phyloP scores from a whole-genome alignment of 2,329 filamentous ascomycete species.

The Sporothrix phasma region DNA sequence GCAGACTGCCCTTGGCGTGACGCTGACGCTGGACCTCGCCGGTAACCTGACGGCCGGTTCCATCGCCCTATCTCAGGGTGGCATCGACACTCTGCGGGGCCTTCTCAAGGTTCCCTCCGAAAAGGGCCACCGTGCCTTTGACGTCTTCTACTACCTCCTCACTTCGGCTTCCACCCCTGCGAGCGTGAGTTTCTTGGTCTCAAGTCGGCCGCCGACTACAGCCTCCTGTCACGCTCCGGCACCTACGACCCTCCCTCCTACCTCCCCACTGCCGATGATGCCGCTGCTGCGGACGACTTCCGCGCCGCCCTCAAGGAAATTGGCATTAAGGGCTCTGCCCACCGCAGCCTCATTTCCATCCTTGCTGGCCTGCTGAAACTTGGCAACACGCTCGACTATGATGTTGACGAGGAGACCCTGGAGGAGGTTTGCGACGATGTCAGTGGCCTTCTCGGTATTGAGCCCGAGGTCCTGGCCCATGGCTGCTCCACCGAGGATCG shows the following conservation, averaged over 20 bases:
- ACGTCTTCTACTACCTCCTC: constrained; percentile 94
- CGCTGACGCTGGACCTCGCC: constrained; percentile 68
- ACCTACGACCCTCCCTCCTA: constrained; percentile 83
- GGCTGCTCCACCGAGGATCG: constrained; percentile 80
- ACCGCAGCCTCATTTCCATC: constrained; percentile 75
- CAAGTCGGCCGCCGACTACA: constrained; percentile 65
- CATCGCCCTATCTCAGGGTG: constrained; percentile 72
- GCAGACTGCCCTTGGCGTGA: constrained; percentile 70
- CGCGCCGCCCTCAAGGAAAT: constrained; percentile 77
- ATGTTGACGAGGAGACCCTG: constrained; percentile 72
- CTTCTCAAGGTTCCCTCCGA: constrained; percentile 72
- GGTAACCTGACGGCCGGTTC: constrained; percentile 69
- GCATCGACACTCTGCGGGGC: constrained; percentile 74
- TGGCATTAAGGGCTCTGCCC: constrained; percentile 78
- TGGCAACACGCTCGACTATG: constrained; percentile 79
- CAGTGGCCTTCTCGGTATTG: constrained; percentile 71
- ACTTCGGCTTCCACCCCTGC: constrained; percentile 82
- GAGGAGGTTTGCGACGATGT: constrained; percentile 87
- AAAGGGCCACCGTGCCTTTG: constrained; percentile 80
- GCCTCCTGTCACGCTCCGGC: constrained; percentile 68
- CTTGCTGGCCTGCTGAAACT: constrained; percentile 83
- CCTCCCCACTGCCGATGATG: constrained; percentile 85
- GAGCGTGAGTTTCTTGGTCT: constrained; percentile 84
- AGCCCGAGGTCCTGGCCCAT: constrained; percentile 68
- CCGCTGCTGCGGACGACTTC: constrained; percentile 87